These are phyloP conservation scores for Tetracladium marchalianum DNA, from an alignment of 495 filamentous ascomycete species.

Conservation along the genomic window DNA sequence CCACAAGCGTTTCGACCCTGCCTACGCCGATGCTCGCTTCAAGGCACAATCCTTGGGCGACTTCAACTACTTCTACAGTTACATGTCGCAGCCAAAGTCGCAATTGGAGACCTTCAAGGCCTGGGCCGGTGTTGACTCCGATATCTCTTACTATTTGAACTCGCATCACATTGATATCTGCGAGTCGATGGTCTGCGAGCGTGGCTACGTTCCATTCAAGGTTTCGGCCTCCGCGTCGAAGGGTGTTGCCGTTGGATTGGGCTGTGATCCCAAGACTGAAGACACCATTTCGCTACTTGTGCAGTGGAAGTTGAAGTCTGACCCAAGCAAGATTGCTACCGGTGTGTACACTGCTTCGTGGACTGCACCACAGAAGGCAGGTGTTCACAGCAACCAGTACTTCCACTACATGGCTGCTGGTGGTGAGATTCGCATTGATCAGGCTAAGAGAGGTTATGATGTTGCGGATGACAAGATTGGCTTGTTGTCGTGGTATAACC, in stretches of 20 bases:
- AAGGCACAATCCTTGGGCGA: slow-evolving; percentile 68
- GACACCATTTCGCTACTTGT: slow-evolving; percentile 89
- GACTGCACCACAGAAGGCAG: slow-evolving; percentile 86
- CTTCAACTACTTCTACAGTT: slow-evolving; percentile 97
- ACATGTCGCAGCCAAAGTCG: slow-evolving; percentile 90
- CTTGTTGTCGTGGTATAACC: slow-evolving; percentile 75
- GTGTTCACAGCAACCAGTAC: slow-evolving; percentile 91
- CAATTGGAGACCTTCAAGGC: slow-evolving; percentile 95
- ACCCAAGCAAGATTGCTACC: slow-evolving; percentile 59
- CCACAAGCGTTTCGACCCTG: slow-evolving; percentile 91
- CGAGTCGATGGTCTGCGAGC: slow-evolving; percentile 70
- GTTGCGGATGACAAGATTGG: slow-evolving; percentile 69
- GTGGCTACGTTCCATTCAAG: slow-evolving; percentile 62
- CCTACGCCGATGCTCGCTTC: slow-evolving; percentile 77
- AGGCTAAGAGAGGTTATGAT: slow-evolving; percentile 91
- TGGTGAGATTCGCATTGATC: slow-evolving; percentile 83
- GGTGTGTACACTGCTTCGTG: slow-evolving; percentile 93
- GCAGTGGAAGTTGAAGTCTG: slow-evolving; percentile 68
- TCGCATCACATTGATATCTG: slow-evolving; percentile 87
- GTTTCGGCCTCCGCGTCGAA: slow-evolving; percentile 69
- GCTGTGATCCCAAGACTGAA: slow-evolving; percentile 72
- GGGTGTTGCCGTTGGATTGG: slow-evolving; percentile 51
- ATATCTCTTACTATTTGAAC: slow-evolving; percentile 94
- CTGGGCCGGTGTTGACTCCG: slow-evolving; percentile 84
- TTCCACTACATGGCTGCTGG: slow-evolving; percentile 83